These are phyloP conservation scores for Pseudogymnoascus verrucosus DNA, from an alignment of 2,329 filamentous ascomycete species.

Conservation along the genomic window DNA sequence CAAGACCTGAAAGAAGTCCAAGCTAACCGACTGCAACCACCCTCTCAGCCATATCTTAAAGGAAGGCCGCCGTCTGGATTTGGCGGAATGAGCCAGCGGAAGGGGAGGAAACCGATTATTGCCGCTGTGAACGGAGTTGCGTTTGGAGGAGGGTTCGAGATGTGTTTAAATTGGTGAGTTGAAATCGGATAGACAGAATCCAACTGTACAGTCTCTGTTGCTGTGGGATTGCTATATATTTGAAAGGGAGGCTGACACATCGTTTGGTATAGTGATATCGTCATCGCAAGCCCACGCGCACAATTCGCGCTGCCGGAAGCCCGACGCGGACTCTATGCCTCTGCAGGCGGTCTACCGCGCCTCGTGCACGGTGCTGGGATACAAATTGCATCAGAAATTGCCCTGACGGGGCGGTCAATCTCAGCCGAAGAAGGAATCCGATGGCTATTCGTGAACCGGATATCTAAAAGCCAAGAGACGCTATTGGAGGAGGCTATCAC, in stretches of 20 bases:
- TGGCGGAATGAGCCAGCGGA: conserved; percentile 45
- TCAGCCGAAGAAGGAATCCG: conserved; percentile 24
- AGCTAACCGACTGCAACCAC: conserved; percentile 13
- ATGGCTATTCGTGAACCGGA: conserved; percentile 23
- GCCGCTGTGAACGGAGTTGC: conserved; percentile 52
- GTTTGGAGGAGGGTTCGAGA: conserved; percentile 50
- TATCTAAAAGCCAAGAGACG: conserved; percentile 26
- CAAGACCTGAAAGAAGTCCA: conserved; percentile 39
- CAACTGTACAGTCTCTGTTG: neutral
- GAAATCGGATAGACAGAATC: neutral
- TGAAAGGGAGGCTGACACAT: conserved; percentile 21
- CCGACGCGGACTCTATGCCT: conserved; percentile 47
- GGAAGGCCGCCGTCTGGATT: conserved; percentile 42
- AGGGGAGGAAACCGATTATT: conserved; percentile 53
- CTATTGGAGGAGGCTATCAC: conserved; percentile 26
- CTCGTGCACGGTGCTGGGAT: conserved; percentile 27
- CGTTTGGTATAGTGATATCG: conserved; percentile 42
- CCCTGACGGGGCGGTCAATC: conserved; percentile 24
- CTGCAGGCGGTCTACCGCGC: conserved; percentile 42
- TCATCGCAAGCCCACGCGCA: conserved; percentile 44
- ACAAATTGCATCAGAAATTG: conserved; percentile 28
- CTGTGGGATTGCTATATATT: neutral
- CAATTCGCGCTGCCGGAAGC: conserved; percentile 51
- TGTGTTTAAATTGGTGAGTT: conserved; percentile 44
- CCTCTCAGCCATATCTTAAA: conserved; percentile 21